phyloP scores from a whole-genome alignment of 192 early-diverging fungal genomes.

The Geranomyces variabilis region DNA sequence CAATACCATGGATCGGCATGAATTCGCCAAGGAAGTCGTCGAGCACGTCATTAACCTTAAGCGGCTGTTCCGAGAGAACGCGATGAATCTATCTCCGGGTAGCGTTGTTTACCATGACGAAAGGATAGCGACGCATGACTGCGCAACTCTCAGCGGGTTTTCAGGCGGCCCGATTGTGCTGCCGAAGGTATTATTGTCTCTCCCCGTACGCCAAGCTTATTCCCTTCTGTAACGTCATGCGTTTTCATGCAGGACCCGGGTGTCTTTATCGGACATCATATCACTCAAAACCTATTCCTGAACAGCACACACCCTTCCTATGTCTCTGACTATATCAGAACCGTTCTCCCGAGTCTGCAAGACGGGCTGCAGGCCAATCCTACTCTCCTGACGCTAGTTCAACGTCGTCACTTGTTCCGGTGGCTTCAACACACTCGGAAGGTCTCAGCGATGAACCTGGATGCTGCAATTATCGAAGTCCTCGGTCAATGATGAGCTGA shows the following conservation, averaged over 20 bases:
- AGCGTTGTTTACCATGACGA: background rate
- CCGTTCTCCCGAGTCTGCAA: background rate
- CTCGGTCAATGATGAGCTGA: too few species aligned
- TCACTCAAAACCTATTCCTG: constrained; percentile 16
- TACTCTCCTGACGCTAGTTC: background rate
- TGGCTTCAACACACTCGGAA: background rate
- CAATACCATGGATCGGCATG: constrained; percentile 1
- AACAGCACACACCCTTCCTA: background rate
- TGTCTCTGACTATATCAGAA: background rate
- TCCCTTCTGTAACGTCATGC: too few species aligned
- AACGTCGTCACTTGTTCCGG: background rate
- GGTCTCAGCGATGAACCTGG: too few species aligned
- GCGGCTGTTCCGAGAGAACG: constrained; percentile 14
- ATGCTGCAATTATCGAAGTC: too few species aligned
- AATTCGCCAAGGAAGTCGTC: background rate
- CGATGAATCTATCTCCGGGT: constrained; percentile 3
- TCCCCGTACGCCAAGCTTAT: too few species aligned
- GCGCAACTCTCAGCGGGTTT: constrained; percentile 5
- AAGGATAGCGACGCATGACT: constrained; percentile 9
- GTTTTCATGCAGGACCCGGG: background rate
- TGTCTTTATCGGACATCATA: constrained; percentile 12
- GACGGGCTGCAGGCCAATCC: background rate
- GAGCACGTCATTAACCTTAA: background rate
- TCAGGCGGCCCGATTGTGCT: constrained; percentile 12
- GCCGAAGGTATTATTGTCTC: too few species aligned